Evolutionary conservation across 768 basidiomycete genomes (phyloP).

Genomic region (Baorangia bicolor): DNA sequence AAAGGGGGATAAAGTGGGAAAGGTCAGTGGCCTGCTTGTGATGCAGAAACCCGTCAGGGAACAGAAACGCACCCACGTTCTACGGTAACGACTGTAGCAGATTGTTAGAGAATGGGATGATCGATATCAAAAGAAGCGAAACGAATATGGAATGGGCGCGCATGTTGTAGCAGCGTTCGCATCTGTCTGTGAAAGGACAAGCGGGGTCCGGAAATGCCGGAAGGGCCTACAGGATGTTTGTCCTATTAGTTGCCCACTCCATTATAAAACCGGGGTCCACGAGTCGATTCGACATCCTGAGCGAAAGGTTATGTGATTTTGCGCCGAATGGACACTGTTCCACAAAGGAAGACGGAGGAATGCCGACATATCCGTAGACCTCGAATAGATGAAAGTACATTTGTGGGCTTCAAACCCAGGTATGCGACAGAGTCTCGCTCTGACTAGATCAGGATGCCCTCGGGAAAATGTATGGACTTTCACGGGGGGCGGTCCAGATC

Average conservation of each 20-base stretch:
- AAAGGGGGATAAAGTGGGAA: slow-evolving; percentile 9
- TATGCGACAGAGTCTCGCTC: neutral
- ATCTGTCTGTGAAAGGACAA: neutral
- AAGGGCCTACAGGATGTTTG: neutral
- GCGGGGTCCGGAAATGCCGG: neutral
- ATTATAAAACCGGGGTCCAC: neutral
- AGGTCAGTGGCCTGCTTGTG: neutral
- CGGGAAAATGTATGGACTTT: neutral
- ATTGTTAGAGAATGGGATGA: neutral
- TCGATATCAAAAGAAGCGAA: slow-evolving; percentile 8
- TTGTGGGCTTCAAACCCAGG: neutral
- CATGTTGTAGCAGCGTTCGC: neutral
- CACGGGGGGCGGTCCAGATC: neutral
- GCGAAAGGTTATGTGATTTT: neutral
- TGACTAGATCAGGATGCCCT: neutral
- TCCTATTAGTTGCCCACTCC: neutral
- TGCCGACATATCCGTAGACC: neutral
- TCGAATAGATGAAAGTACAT: neutral
- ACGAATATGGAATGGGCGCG: neutral
- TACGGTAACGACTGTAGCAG: neutral
- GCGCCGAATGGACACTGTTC: neutral
- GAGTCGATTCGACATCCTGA: too few species aligned
- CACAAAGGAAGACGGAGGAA: neutral
- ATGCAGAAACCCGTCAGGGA: neutral
- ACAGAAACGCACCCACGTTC: neutral